Percentiles rank a stretch among this genome's conserved stretches.
Evolutionary conservation across 2,329 filamentous ascomycete genomes (phyloP).

Genomic region (Aspergillus melleus): DNA sequence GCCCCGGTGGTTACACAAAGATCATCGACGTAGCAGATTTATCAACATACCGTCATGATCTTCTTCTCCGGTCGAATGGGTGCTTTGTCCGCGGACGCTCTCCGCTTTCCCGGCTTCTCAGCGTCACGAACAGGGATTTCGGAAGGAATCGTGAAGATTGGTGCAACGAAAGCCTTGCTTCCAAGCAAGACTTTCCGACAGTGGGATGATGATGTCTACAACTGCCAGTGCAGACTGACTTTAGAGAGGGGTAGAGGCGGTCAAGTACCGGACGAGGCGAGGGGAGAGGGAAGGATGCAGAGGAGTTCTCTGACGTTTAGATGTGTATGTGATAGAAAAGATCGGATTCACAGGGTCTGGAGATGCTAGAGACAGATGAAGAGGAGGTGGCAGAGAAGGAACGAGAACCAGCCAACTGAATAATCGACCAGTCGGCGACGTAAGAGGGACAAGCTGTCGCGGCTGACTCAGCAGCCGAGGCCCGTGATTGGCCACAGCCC

Average conservation of each 20-base stretch:
- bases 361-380: neutral
- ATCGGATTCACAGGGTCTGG: neutral
- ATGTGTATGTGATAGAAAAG: neutral
- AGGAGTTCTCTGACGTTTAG: neutral
- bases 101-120: constrained; percentile 54
- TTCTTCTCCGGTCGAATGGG: constrained; percentile 53
- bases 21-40: neutral
- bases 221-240: constrained; percentile 27
- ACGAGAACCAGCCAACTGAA: constrained; percentile 9
- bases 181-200: constrained; percentile 44
- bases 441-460: constrained; percentile 20
- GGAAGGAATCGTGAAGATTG: constrained; percentile 44
- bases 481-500: constrained; percentile 19
- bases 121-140: constrained; percentile 44
- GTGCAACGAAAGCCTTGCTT: constrained; percentile 41
- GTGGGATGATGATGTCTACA: constrained; percentile 20
- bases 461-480: constrained; percentile 12
- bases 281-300: constrained; percentile 7
- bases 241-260: constrained; percentile 23
- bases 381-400: constrained; percentile 7
- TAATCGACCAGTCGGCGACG: constrained; percentile 15
- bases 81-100: constrained; percentile 49
- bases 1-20: neutral
- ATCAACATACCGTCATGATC: constrained; percentile 50
- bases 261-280: constrained; percentile 14